These are phyloP conservation scores for Stephania yunnanensis DNA, from an alignment of 164 flowering plant species.

Conservation along the genomic window DNA sequence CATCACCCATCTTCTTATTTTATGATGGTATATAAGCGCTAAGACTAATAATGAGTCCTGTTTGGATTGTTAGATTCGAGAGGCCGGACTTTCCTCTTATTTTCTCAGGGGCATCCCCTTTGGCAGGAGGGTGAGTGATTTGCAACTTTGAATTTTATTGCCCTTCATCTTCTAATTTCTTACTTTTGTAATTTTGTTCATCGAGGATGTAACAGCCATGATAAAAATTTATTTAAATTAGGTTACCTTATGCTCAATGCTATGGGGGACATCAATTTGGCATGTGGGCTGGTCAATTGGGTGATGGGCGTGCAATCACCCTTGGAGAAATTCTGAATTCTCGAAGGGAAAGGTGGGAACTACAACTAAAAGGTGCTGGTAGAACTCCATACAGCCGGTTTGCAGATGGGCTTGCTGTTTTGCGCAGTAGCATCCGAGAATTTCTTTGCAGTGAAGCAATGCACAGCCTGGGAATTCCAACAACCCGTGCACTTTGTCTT, in stretches of 20 bases:
- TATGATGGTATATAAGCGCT: neutral
- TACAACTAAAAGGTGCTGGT: slow-evolving; percentile 98
- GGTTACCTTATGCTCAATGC: slow-evolving; percentile 92
- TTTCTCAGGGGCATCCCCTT: slow-evolving; percentile 76
- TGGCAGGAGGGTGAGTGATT: slow-evolving; percentile 75
- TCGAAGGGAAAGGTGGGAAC: slow-evolving; percentile 83
- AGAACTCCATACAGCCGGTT: slow-evolving; percentile 98
- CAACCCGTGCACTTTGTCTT: slow-evolving; percentile 95
- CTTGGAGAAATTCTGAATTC: slow-evolving; percentile 85
- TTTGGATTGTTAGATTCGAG: slow-evolving; percentile 57
- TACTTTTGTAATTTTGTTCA: neutral
- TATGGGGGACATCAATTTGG: slow-evolving; percentile 99
- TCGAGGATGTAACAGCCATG: neutral
- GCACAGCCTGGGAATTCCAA: slow-evolving; percentile 87
- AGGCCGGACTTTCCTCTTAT: slow-evolving; percentile 78
- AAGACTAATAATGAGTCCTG: slow-evolving; percentile 6
- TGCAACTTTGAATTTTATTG: neutral
- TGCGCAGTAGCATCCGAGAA: slow-evolving; percentile 95
- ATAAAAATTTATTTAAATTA: slow-evolving; percentile 18
- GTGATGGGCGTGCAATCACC: slow-evolving; percentile 97
- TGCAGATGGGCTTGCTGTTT: slow-evolving; percentile 98
- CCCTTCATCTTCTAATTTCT: neutral
- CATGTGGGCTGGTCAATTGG: slow-evolving; percentile 98
- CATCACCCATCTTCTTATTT: neutral
- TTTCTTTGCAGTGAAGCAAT: slow-evolving; percentile 99